These are phyloP conservation scores for Suhomyces terraborum DNA, from an alignment of 1,139 yeast genomes.

Conservation along the genomic window DNA sequence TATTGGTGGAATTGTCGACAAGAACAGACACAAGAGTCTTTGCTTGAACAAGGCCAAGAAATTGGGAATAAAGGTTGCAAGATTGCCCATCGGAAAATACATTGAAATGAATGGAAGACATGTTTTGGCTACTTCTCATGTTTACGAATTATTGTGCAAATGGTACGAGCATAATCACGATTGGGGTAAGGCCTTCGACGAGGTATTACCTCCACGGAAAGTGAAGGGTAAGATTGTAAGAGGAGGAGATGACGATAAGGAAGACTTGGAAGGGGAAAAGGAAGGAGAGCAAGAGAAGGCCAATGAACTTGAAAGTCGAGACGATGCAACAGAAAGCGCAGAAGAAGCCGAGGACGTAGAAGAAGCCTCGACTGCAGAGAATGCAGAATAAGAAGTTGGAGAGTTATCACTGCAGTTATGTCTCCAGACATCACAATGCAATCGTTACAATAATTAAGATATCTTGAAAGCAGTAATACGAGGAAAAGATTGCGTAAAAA, in stretches of 20 bases:
- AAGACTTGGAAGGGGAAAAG: slow-evolving; percentile 10
- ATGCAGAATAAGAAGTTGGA: no score
- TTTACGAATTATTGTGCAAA: slow-evolving; percentile 77
- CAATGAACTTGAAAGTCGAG: slow-evolving; percentile 10
- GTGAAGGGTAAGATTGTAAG: slow-evolving; percentile 27
- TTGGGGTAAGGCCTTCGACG: slow-evolving; percentile 87
- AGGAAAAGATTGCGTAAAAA: no score
- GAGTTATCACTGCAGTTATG: no score
- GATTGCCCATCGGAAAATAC: slow-evolving; percentile 85
- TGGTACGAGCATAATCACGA: slow-evolving; percentile 71
- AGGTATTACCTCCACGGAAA: slow-evolving; percentile 82
- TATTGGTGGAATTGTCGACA: slow-evolving; percentile 95
- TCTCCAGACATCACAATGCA: no score
- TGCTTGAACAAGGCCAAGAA: slow-evolving; percentile 81
- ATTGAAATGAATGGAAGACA: slow-evolving; percentile 81
- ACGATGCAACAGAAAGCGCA: background rate
- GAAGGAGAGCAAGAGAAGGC: slow-evolving; percentile 11
- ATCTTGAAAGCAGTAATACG: no score
- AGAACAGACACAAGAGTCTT: slow-evolving; percentile 81
- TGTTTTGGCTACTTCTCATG: slow-evolving; percentile 93
- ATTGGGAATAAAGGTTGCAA: slow-evolving; percentile 70
- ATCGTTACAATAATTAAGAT: no score
- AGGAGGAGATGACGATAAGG: slow-evolving; percentile 15
- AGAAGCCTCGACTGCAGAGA: no score
- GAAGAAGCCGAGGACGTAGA: no score